Base-by-base conservation (phyloP, 331 rosid species). In the Malus hybrid region DNA sequence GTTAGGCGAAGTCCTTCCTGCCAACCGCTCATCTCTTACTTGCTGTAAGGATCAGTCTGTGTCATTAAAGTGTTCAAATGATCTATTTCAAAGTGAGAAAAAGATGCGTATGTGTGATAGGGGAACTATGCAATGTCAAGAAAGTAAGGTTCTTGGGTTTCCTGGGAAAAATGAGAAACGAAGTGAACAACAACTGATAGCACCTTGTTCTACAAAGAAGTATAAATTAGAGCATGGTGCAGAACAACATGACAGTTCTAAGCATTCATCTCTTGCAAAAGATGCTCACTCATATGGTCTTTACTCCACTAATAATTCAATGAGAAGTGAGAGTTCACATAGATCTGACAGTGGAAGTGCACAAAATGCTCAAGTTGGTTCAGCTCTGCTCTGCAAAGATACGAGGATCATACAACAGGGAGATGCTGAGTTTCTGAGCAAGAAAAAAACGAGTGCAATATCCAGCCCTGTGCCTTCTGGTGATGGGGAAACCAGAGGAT, bases 1-100 rank as follows among this genome's bases (percentile, higher is more conserved):
- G 44, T 70, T 79, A 76, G 86, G 83, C 70, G 78, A 89, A 79
- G 78, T 90, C 71, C 80, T 86, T 72, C 97, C 99, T 55, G 99
- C 99, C 68, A 94, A 94, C 74, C 91, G 86, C 73, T 84, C 97
- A 44, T 83, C 95, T 77, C 87, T 88, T 66, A 80, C 89, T 76
- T 84, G 85, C 58, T 85, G 65, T 77, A 79, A 79, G 72, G 81
- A 84, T 72, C 81, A 78, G 68, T 72, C 77, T 82, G 80, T 76
- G 72, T 74, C 71, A 48, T 57, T 72, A 72, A 81, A 86, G 60
- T 65, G 57, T 82, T 79, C 88, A 70, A 80, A 77, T 57, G 81
- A 66, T 61, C 56, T 75, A 69, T 64, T 32, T 6, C 9, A 73
- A 71, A 76, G 53, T 62, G 87, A 64, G 63, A 81, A 75, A 75